phyloP scores from a whole-genome alignment of 176 grass and related monocot species.

The Juncus effusus region DNA sequence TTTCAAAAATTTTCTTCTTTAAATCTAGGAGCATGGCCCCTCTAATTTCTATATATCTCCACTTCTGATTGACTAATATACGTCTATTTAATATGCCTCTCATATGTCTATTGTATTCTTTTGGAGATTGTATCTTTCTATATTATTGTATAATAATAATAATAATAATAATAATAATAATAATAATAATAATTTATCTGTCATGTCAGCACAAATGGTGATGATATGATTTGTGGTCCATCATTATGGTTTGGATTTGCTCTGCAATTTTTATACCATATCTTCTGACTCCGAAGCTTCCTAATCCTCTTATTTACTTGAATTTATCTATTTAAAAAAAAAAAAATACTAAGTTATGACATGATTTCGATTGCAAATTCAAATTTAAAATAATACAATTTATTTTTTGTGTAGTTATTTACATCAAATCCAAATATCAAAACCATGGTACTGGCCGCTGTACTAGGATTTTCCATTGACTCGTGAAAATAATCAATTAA shows the following conservation, averaged over 20 bases:
- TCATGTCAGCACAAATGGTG: too few relatives aligned
- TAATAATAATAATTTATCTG: too few relatives aligned
- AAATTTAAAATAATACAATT: background rate
- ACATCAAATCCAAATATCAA: too few relatives aligned
- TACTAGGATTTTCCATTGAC: constrained; percentile 21
- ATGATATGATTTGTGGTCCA: constrained; percentile 9
- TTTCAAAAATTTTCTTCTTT: too few relatives aligned
- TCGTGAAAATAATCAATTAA: background rate
- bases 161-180: too few relatives aligned
- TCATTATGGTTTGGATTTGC: constrained; percentile 15
- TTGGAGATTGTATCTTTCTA: too few relatives aligned
- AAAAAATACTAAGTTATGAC: background rate
- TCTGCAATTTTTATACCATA: background rate
- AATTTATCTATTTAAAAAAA: background rate
- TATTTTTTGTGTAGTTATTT: background rate
- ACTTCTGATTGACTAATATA: too few relatives aligned
- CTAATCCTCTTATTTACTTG: constrained; percentile 5
- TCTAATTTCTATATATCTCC: too few relatives aligned
- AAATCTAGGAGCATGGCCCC: too few relatives aligned
- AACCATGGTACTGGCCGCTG: background rate
- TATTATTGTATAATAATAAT: too few relatives aligned
- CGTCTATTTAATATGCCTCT: too few relatives aligned
- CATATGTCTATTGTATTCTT: too few relatives aligned
- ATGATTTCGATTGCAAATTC: background rate
- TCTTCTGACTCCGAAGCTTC: constrained; percentile 20